These are phyloP conservation scores for Sclerotinia minor DNA, from an alignment of 2,329 filamentous ascomycete genomes.

Conservation along the genomic window DNA sequence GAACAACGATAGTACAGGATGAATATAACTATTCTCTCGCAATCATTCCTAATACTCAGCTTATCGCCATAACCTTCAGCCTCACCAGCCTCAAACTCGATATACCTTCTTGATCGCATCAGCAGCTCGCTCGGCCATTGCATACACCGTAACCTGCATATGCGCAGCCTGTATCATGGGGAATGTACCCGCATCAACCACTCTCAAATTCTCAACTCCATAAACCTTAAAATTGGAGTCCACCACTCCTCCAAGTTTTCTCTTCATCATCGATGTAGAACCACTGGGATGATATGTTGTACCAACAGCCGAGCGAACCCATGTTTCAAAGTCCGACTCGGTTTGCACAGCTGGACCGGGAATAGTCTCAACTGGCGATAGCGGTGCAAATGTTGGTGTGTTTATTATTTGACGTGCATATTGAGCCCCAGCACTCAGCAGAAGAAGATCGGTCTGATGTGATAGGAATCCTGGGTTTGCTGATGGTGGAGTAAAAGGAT, in stretches of 20 bases:
- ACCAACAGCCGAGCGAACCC: neutral
- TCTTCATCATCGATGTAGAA: constrained; percentile 31
- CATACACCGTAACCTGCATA: constrained; percentile 30
- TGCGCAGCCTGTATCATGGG: constrained; percentile 29
- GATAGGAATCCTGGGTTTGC: constrained; percentile 58
- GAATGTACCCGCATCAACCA: constrained; percentile 34
- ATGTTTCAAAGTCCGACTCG: constrained; percentile 13
- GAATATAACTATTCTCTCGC: no score
- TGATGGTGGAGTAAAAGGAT: constrained; percentile 45
- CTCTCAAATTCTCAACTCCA: constrained; percentile 27
- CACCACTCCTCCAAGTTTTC: constrained; percentile 31
- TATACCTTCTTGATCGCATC: constrained; percentile 25
- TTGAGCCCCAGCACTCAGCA: constrained; percentile 3
- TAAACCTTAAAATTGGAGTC: constrained; percentile 30
- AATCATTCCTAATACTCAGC: no score
- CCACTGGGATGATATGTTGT: constrained; percentile 30
- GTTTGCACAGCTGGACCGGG: constrained; percentile 6
- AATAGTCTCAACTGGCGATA: constrained; percentile 14
- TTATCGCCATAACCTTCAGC: neutral
- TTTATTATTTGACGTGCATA: constrained; percentile 4
- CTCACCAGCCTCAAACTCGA: neutral
- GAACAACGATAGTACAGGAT: neutral
- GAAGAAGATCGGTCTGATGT: constrained; percentile 36
- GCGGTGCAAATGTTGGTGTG: neutral
- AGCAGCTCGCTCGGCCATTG: constrained; percentile 31